phyloP scores from a whole-genome alignment of 2,329 filamentous ascomycete genomes.

The Diaporthe helianthi region DNA sequence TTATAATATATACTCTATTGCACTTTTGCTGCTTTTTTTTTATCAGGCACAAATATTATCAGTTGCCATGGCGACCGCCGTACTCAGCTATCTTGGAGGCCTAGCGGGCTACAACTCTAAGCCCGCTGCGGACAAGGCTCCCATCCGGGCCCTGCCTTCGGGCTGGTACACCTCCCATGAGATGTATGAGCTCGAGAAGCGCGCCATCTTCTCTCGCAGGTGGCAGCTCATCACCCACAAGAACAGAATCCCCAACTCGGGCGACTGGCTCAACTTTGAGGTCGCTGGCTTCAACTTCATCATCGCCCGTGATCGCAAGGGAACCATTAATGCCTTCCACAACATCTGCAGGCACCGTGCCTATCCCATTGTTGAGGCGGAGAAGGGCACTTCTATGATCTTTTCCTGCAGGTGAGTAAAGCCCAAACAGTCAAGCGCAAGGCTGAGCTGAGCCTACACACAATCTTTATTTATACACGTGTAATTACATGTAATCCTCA shows the following conservation, averaged over 20 bases:
- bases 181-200: constrained; percentile 63
- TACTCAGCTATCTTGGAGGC: constrained; percentile 29
- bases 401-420: constrained; percentile 58
- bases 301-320: constrained; percentile 56
- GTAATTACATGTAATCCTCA: too few species aligned
- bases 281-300: constrained; percentile 64
- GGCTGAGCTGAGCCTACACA: too few species aligned
- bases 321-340: constrained; percentile 65
- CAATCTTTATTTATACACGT: too few species aligned
- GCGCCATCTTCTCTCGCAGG: constrained; percentile 63
- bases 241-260: constrained; percentile 55
- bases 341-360: constrained; percentile 69
- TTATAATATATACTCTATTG: not conserved
- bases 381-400: constrained; percentile 57
- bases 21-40: too few species aligned
- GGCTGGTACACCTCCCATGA: constrained; percentile 60
- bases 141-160: constrained; percentile 51
- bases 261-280: constrained; percentile 63
- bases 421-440: too few species aligned
- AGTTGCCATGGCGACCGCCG: constrained; percentile 18
- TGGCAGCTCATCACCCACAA: constrained; percentile 64
- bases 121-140: constrained; percentile 39
- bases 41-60: not conserved
- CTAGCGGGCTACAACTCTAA: constrained; percentile 3
- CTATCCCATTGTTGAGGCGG: constrained; percentile 61